Evolutionary conservation across 345 rosid species (phyloP).

Genomic region (Lepidium africanum): DNA sequence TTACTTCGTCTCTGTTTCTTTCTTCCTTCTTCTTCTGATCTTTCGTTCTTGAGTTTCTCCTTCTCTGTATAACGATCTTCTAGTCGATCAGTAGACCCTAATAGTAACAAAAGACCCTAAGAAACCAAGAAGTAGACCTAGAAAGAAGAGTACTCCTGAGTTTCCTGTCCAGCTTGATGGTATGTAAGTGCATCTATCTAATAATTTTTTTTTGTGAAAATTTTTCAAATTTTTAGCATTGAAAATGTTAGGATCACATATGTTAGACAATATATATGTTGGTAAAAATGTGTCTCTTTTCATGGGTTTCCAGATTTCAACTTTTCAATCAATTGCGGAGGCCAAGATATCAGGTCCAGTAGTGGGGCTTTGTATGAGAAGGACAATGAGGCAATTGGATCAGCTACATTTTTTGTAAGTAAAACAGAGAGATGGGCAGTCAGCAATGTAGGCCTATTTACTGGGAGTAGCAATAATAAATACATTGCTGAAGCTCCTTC

Average conservation of each 20-base stretch:
- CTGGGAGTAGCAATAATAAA: too few species aligned
- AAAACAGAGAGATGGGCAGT: slow-evolving; percentile 45
- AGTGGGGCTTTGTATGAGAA: slow-evolving; percentile 36
- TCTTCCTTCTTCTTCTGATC: too few species aligned
- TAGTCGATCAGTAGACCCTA: too few species aligned
- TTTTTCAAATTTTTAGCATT: background rate
- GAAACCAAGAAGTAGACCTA: too few species aligned
- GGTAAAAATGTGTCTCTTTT: slow-evolving; percentile 14
- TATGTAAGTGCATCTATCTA: slow-evolving; percentile 38
- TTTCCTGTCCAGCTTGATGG: background rate
- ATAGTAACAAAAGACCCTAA: too few species aligned
- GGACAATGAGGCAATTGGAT: slow-evolving; percentile 32
- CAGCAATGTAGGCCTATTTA: slow-evolving; percentile 42
- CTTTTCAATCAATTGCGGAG: slow-evolving; percentile 35
- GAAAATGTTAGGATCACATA: background rate
- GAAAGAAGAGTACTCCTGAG: too few species aligned
- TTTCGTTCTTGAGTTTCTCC: too few species aligned
- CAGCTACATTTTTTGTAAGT: slow-evolving; percentile 38
- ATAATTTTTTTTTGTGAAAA: too few species aligned
- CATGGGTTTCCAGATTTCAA: slow-evolving; percentile 25
- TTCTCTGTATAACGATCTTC: too few species aligned
- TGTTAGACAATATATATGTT: background rate
- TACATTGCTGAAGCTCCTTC: too few species aligned
- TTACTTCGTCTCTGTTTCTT: too few species aligned
- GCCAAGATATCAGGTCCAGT: slow-evolving; percentile 15